Evolutionary conservation across 2,329 filamentous ascomycete species (phyloP).

Genomic region (Plectosphaerella cucumerina): DNA sequence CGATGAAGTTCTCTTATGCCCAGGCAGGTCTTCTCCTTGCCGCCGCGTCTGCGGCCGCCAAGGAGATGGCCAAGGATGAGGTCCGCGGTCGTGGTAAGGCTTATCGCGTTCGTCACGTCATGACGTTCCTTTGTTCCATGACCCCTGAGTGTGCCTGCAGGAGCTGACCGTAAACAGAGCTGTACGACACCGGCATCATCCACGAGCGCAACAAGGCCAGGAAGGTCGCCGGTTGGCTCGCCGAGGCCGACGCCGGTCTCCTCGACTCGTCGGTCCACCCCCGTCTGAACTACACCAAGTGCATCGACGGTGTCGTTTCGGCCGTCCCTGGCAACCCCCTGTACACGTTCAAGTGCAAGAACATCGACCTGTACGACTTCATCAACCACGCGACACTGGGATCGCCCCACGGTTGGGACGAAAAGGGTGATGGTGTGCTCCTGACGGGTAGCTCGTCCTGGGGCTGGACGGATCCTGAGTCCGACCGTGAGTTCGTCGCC

Average conservation of each 20-base stretch:
- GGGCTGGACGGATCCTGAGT: conserved; percentile 36
- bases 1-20: conserved; percentile 11
- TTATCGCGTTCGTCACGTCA: too few relatives aligned
- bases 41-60: conserved; percentile 8
- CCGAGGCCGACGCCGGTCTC: conserved; percentile 13
- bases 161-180: conserved; percentile 9
- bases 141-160: neutral
- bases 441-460: conserved; percentile 25
- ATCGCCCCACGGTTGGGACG: conserved; percentile 21
- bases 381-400: conserved; percentile 47
- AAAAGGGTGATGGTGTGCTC: conserved; percentile 10
- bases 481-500: conserved; percentile 21
- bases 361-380: conserved; percentile 50
- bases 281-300: conserved; percentile 16
- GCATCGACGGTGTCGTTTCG: conserved; percentile 15
- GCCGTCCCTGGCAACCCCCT: conserved; percentile 14
- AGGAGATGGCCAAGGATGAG: conserved; percentile 11
- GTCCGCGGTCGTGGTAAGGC: conserved; percentile 6
- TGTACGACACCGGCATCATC: conserved; percentile 13
- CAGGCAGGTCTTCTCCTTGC: conserved; percentile 2
- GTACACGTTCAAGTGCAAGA: conserved; percentile 18
- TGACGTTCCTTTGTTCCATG: too few relatives aligned
- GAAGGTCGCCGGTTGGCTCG: conserved; percentile 18
- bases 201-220: conserved; percentile 12
- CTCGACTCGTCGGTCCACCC: conserved; percentile 17